phyloP scores from a whole-genome alignment of 2,329 filamentous ascomycete species.

The Arthroderma sp. region DNA sequence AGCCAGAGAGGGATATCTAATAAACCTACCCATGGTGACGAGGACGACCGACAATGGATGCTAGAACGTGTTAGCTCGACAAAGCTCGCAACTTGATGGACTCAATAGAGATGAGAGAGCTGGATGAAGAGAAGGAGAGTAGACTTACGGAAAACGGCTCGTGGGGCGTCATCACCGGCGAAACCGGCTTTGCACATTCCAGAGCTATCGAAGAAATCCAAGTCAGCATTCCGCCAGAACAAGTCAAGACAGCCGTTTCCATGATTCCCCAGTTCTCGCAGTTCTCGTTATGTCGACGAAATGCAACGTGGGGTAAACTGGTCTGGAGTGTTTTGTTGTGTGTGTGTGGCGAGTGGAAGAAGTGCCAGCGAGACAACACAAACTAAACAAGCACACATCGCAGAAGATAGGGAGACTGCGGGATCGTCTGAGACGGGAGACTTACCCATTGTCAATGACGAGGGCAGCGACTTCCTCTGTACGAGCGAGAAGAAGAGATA shows the following conservation, averaged over 20 bases:
- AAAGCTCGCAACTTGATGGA: background rate
- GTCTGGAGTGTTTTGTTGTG: background rate
- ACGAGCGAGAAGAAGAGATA: slow-evolving; percentile 18
- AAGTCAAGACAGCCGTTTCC: background rate
- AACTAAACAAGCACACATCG: slow-evolving; percentile 10
- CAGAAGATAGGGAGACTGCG: slow-evolving; percentile 20
- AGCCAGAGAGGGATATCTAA: too few species aligned
- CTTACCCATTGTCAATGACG: slow-evolving; percentile 99
- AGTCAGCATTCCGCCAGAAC: background rate
- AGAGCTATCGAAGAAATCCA: slow-evolving; percentile 54
- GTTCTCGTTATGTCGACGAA: background rate
- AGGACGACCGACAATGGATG: slow-evolving; percentile 98
- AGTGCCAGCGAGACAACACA: slow-evolving; percentile 6
- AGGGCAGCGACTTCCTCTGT: slow-evolving; percentile 99
- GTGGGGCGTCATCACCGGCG: slow-evolving; percentile 99
- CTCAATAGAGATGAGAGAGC: too few species aligned
- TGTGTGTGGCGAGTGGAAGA: background rate
- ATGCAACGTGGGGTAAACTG: background rate
- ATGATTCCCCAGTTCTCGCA: background rate
- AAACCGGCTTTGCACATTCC: slow-evolving; percentile 99
- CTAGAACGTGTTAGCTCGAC: slow-evolving; percentile 37
- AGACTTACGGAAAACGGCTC: slow-evolving; percentile 99
- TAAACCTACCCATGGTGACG: slow-evolving; percentile 86
- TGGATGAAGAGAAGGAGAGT: slow-evolving; percentile 17
- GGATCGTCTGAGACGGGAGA: slow-evolving; percentile 28